phyloP scores from a whole-genome alignment of 2,329 filamentous ascomycete species.

The Fusarium beomiforme region DNA sequence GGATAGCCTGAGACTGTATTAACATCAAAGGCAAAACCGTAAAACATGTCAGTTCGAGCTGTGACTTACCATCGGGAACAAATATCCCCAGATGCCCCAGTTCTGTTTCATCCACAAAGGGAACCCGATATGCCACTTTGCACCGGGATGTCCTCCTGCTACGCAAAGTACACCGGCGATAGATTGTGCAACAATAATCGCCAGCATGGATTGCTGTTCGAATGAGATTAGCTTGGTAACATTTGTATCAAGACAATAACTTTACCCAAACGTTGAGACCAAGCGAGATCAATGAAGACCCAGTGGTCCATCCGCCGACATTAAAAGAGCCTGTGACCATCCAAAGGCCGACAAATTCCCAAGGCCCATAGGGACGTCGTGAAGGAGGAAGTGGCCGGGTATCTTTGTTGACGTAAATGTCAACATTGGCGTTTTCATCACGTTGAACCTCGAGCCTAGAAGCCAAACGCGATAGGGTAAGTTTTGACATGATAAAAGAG shows the following conservation, averaged over 20 bases:
- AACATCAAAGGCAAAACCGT: no score
- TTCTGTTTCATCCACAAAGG: conserved; percentile 41
- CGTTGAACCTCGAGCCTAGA: not conserved
- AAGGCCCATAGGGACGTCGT: conserved; percentile 46
- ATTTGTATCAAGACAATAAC: no score
- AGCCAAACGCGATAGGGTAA: not conserved
- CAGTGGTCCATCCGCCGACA: conserved; percentile 48
- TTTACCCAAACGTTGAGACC: conserved; percentile 38
- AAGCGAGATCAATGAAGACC: conserved; percentile 43
- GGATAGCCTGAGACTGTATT: not conserved
- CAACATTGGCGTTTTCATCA: not conserved
- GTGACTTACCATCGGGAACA: conserved; percentile 37
- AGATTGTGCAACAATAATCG: conserved; percentile 20
- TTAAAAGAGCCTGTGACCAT: conserved; percentile 49
- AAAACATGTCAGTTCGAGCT: no score
- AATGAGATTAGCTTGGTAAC: not conserved
- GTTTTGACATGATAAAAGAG: not conserved
- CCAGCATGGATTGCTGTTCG: not conserved
- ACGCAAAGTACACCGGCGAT: conserved; percentile 42
- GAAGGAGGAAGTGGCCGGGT: conserved; percentile 42
- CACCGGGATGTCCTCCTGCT: conserved; percentile 40
- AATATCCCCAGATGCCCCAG: conserved; percentile 42
- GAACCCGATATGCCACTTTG: conserved; percentile 45
- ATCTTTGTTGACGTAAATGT: conserved; percentile 1
- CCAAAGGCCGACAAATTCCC: conserved; percentile 48